phyloP scores from a whole-genome alignment of 768 basidiomycete species.

The Xerocomellus intermedius region DNA sequence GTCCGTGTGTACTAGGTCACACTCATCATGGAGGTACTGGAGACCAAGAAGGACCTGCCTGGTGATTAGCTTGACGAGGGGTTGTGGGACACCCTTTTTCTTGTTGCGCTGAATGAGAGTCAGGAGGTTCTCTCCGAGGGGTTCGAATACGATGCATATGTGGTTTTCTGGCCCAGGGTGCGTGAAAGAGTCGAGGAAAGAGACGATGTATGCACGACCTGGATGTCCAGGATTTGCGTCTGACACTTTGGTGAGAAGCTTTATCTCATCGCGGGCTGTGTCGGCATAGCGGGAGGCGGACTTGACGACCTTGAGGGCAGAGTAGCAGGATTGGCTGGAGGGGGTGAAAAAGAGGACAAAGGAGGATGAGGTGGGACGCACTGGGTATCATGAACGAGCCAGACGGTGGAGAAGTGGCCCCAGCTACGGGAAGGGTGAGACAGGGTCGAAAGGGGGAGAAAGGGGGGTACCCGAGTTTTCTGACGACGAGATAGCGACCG shows the following conservation, averaged over 20 bases:
- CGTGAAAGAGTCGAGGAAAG: slow-evolving; percentile 87
- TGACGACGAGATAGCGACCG: slow-evolving; percentile 78
- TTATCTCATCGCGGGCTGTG: slow-evolving; percentile 96
- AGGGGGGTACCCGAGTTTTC: slow-evolving; percentile 78
- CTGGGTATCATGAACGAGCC: slow-evolving; percentile 81
- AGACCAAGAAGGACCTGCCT: slow-evolving; percentile 86
- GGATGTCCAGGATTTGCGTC: slow-evolving; percentile 71
- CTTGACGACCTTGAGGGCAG: slow-evolving; percentile 93
- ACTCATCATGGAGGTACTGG: slow-evolving; percentile 91
- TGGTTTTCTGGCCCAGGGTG: slow-evolving; percentile 76
- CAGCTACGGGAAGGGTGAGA: slow-evolving; percentile 49
- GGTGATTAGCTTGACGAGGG: slow-evolving; percentile 81
- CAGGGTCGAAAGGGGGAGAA: not conserved
- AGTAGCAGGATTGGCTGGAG: slow-evolving; percentile 66
- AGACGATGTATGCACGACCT: slow-evolving; percentile 79
- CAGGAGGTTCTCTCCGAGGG: slow-evolving; percentile 76
- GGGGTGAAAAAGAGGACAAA: slow-evolving; percentile 14
- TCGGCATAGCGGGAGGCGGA: slow-evolving; percentile 94
- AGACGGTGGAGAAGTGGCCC: slow-evolving; percentile 96
- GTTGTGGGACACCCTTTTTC: slow-evolving; percentile 78
- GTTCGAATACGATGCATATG: slow-evolving; percentile 90
- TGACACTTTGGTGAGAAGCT: slow-evolving; percentile 76
- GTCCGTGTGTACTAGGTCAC: slow-evolving; percentile 89
- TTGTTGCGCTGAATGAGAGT: slow-evolving; percentile 75
- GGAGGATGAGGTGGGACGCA: slow-evolving; percentile 39